These are phyloP conservation scores for Nemania diffusa DNA, from an alignment of 2,329 filamentous ascomycete species.

Conservation along the genomic window DNA sequence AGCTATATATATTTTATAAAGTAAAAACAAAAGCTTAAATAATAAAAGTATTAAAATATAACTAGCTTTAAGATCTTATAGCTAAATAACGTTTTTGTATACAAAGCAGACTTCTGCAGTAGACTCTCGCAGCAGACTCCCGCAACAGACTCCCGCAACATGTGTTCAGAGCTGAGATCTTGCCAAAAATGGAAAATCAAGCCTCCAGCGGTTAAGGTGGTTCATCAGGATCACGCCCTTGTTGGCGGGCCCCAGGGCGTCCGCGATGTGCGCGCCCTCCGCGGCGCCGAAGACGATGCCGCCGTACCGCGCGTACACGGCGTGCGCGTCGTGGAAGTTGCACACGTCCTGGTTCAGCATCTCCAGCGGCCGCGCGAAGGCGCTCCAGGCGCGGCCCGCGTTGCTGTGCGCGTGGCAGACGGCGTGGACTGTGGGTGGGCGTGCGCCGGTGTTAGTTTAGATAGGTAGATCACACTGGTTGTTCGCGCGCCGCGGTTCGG, in stretches of 20 bases:
- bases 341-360: slow-evolving; percentile 77
- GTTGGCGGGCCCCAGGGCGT: slow-evolving; percentile 66
- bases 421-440: slow-evolving; percentile 64
- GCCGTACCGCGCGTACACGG: slow-evolving; percentile 68
- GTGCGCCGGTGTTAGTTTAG: slow-evolving; percentile 38
- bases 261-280: slow-evolving; percentile 72
- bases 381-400: slow-evolving; percentile 74
- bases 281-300: slow-evolving; percentile 67
- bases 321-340: slow-evolving; percentile 72
- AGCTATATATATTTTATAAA: too few species aligned
- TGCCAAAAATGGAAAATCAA: too few species aligned
- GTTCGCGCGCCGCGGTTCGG: neutral
- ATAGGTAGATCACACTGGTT: too few species aligned
- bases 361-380: slow-evolving; percentile 71
- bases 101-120: too few species aligned
- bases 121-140: too few species aligned
- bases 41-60: too few species aligned
- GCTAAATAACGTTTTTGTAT: too few species aligned
- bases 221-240: slow-evolving; percentile 70
- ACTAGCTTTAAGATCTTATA: too few species aligned
- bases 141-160: too few species aligned
- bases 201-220: too few species aligned
- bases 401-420: slow-evolving; percentile 76
- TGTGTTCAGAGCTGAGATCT: too few species aligned
- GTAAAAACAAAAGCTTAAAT: too few species aligned